Conservation (phyloP, 306 rosid genomes). For the Boehmeria nivea region DNA sequence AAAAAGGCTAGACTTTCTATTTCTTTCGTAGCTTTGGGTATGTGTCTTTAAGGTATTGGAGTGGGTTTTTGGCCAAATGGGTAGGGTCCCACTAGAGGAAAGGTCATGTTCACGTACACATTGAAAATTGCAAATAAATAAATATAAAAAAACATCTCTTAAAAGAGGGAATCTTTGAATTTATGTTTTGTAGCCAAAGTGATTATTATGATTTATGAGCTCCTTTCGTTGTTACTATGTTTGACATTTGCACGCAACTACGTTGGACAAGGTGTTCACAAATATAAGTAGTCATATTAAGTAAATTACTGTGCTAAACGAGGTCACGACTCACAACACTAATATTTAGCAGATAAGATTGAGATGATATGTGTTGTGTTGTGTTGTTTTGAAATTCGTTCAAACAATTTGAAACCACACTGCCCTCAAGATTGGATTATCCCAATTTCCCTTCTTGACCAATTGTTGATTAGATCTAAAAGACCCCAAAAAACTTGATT, state of each 20-base stretch:
- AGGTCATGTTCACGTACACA: conserved; percentile 15
- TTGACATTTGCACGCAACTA: conserved; percentile 28
- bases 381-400: not conserved
- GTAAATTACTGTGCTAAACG: not conserved
- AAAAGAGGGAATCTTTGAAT: conserved; percentile 27
- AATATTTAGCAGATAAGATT: conserved; percentile 5
- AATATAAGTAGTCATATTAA: not conserved
- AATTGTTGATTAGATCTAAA: too few relatives aligned
- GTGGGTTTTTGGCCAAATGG: conserved; percentile 22
- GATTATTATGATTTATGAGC: not conserved
- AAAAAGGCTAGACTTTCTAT: conserved; percentile 20
- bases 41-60: too few relatives aligned
- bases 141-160: too few relatives aligned
- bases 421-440: too few relatives aligned
- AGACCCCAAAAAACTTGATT: not conserved
- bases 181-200: not conserved
- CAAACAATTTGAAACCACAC: too few relatives aligned
- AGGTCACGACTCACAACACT: not conserved
- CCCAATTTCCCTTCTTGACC: too few relatives aligned
- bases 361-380: not conserved
- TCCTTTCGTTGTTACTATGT: conserved; percentile 9
- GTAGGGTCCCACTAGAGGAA: conserved; percentile 31
- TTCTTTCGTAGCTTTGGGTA: conserved; percentile 21
- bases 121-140: conserved; percentile 20
- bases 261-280: conserved; percentile 1